phyloP scores from a whole-genome alignment of 1,139 yeast species.

The Candida glucosophila region DNA sequence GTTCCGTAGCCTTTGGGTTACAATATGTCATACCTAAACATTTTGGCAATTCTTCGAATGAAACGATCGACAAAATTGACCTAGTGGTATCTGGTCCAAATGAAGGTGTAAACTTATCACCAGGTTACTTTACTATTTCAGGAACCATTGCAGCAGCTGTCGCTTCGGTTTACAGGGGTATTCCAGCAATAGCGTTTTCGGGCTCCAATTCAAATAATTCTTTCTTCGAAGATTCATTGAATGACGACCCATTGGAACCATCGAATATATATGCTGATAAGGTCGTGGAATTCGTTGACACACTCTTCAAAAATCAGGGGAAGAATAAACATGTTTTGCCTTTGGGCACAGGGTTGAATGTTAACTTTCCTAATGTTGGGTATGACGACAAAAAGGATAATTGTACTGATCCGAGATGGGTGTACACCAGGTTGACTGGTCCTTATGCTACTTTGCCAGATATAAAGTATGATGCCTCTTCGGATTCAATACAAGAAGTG shows the following conservation, averaged over 20 bases:
- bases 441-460: too few species aligned
- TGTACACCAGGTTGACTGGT: conserved; percentile 33
- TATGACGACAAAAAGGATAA: conserved; percentile 16
- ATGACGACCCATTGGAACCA: conserved; percentile 19
- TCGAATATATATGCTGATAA: conserved; percentile 34
- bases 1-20: conserved; percentile 35
- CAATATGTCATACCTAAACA: conserved; percentile 32
- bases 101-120: conserved; percentile 36
- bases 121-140: conserved; percentile 31
- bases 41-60: conserved; percentile 19
- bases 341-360: conserved; percentile 35
- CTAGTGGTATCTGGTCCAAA: conserved; percentile 41
- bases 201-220: conserved; percentile 22
- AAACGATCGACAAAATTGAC: conserved; percentile 15
- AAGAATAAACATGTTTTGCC: conserved; percentile 28
- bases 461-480: too few species aligned
- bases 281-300: conserved; percentile 29
- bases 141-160: conserved; percentile 42
- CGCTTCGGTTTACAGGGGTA: conserved; percentile 32
- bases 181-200: conserved; percentile 38
- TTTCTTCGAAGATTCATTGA: conserved; percentile 30
- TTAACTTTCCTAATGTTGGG: conserved; percentile 40
- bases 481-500: too few species aligned
- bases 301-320: conserved; percentile 17
- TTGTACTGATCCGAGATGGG: conserved; percentile 32